Conservation (phyloP, 2,329 filamentous ascomycete species). For the Ophiostoma ulmi region DNA sequence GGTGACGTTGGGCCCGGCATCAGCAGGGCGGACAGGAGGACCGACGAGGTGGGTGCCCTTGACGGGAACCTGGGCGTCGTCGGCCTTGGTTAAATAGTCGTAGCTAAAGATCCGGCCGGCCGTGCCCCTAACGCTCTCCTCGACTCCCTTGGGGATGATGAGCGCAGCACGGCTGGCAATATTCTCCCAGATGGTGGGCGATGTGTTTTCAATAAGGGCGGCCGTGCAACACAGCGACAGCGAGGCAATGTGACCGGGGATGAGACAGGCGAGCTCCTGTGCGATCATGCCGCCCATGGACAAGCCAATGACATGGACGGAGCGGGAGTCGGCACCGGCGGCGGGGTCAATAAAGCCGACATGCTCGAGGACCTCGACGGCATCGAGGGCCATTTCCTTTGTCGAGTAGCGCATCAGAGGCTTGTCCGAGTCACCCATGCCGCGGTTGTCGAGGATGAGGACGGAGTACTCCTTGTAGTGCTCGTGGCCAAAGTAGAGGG, state of each 20-base stretch:
- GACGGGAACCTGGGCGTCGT: conserved; percentile 48
- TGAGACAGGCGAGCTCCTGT: conserved; percentile 65
- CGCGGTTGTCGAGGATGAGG: conserved; percentile 77
- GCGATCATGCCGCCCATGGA: conserved; percentile 91
- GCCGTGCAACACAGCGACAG: conserved; percentile 60
- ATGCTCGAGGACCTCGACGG: conserved; percentile 63
- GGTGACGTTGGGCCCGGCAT: not conserved
- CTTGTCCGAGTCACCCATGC: conserved; percentile 74
- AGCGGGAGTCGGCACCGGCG: conserved; percentile 28
- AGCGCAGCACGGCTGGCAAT: conserved; percentile 52
- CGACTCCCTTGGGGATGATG: conserved; percentile 65
- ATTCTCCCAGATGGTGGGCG: conserved; percentile 56
- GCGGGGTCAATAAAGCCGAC: conserved; percentile 49
- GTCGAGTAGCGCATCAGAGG: conserved; percentile 75
- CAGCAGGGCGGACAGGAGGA: conserved; percentile 19
- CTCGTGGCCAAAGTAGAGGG: conserved; percentile 72
- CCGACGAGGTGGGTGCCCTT: conserved; percentile 27
- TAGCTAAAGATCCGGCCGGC: conserved; percentile 62
- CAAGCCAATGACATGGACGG: conserved; percentile 67
- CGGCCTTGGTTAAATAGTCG: conserved; percentile 58
- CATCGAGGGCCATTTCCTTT: conserved; percentile 75
- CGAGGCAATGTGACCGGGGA: conserved; percentile 49
- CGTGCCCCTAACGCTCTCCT: conserved; percentile 59
- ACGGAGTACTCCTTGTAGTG: conserved; percentile 63
- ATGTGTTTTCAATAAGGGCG: conserved; percentile 56